Percentiles rank a stretch among this genome's conserved stretches.
Evolutionary conservation across 805 yeast genomes (phyloP).

Genomic region (Yarrowia osloensis): DNA sequence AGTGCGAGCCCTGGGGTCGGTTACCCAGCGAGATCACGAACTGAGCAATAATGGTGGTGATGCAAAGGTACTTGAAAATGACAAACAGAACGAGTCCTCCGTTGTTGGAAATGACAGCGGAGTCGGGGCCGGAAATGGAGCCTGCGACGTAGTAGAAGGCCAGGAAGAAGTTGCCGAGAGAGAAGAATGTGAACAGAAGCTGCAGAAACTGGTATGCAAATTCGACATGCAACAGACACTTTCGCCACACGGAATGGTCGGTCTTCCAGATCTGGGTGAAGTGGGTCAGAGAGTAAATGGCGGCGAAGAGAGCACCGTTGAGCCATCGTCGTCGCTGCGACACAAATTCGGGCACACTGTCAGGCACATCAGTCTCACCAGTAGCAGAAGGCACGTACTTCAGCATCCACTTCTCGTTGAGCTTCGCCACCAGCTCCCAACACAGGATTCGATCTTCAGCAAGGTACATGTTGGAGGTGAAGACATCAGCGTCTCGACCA

Average conservation of each 20-base stretch:
- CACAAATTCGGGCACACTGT: constrained; percentile 87
- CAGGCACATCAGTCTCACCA: constrained; percentile 98
- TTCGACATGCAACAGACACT: constrained; percentile 79
- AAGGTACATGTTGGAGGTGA: constrained; percentile 93
- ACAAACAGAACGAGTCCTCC: constrained; percentile 87
- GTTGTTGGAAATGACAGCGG: constrained; percentile 49
- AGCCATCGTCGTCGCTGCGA: constrained; percentile 98
- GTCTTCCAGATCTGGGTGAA: constrained; percentile 88
- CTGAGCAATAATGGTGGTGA: constrained; percentile 81
- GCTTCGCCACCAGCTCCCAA: constrained; percentile 93
- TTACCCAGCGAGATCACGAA: constrained; percentile 95
- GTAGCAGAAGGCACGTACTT: constrained; percentile 90
- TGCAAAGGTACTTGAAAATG: constrained; percentile 79
- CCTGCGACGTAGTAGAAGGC: constrained; percentile 94
- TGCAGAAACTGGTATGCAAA: constrained; percentile 83
- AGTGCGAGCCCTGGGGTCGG: constrained; percentile 93
- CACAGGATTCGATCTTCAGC: constrained; percentile 97
- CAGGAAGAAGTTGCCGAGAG: constrained; percentile 86
- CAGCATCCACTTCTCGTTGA: constrained; percentile 79
- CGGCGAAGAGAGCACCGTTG: constrained; percentile 97
- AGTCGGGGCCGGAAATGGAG: constrained; percentile 57
- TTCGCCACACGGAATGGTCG: constrained; percentile 78
- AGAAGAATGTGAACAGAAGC: constrained; percentile 84
- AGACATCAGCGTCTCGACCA: constrained; percentile 69
- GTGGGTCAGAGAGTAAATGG: constrained; percentile 82